Percentiles rank a stretch among this genome's conserved stretches.
These are phyloP conservation scores for Penicillium bovifimosum DNA, from an alignment of 495 filamentous ascomycete genomes.

Conservation along the genomic window DNA sequence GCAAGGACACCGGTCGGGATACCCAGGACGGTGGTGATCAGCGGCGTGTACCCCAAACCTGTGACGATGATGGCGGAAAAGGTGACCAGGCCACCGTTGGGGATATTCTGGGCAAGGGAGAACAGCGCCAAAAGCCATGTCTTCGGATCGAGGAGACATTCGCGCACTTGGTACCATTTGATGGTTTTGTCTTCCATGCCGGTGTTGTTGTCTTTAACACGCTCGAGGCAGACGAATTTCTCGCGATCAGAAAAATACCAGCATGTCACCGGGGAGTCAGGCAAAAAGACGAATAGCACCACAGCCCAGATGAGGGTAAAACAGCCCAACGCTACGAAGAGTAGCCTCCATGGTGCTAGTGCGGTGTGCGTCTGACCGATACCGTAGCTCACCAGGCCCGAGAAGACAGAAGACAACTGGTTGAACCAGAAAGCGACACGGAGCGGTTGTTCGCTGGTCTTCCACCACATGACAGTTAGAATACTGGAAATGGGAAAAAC, in stretches of 20 bases:
- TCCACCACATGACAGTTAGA: slow-evolving; percentile 17
- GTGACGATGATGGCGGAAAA: slow-evolving; percentile 36
- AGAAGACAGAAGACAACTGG: too few relatives aligned
- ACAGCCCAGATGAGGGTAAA: slow-evolving; percentile 37
- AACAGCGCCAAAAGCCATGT: slow-evolving; percentile 30
- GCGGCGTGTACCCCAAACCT: slow-evolving; percentile 29
- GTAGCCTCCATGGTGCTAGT: slow-evolving; percentile 9
- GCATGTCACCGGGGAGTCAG: slow-evolving; percentile 46
- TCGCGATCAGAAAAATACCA: slow-evolving; percentile 39
- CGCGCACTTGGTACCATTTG: slow-evolving; percentile 48
- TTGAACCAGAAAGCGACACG: too few relatives aligned
- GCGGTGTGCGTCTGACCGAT: slow-evolving; percentile 11
- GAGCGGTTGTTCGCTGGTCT: too few relatives aligned
- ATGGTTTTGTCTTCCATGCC: slow-evolving; percentile 46
- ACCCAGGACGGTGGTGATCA: slow-evolving; percentile 29
- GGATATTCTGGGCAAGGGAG: slow-evolving; percentile 21
- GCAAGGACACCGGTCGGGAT: slow-evolving; percentile 32
- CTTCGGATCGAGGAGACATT: slow-evolving; percentile 42
- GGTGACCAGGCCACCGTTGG: slow-evolving; percentile 32
- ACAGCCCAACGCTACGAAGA: slow-evolving; percentile 18
- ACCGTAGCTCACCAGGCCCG: too few relatives aligned
- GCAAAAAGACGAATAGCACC: slow-evolving; percentile 40
- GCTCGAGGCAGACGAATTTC: slow-evolving; percentile 45
- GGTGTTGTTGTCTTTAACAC: slow-evolving; percentile 49
- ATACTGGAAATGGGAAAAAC: slow-evolving; percentile 31